A percentile compares a stretch with the other conserved stretches of the same genome.
Evolutionary conservation across 2,329 filamentous ascomycete genomes (phyloP).

Genomic region (Helminthosporium solani): DNA sequence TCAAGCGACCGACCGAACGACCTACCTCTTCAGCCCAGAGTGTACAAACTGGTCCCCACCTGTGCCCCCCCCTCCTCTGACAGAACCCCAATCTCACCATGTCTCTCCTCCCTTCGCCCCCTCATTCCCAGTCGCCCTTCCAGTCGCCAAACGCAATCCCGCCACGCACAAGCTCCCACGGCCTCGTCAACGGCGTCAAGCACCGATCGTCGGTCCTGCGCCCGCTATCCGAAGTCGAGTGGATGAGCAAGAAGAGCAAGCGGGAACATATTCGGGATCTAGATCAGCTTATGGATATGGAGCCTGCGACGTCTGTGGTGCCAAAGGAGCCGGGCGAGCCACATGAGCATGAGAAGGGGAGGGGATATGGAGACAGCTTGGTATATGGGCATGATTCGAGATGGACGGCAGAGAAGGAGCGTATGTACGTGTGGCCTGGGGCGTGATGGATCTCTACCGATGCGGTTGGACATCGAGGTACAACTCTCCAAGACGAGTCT

Average conservation of each 20-base stretch:
- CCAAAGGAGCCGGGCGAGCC: slow-evolving; percentile 15
- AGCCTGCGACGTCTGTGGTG: slow-evolving; percentile 31
- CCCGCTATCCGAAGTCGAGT: slow-evolving; percentile 42
- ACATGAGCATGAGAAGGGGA: slow-evolving; percentile 1
- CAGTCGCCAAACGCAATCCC: slow-evolving; percentile 44
- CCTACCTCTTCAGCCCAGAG: too few species aligned
- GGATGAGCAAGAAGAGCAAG: slow-evolving; percentile 44
- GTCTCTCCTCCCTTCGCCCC: slow-evolving; percentile 9
- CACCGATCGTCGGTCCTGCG: slow-evolving; percentile 35
- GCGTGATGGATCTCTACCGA: too few species aligned
- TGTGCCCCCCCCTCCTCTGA: neutral
- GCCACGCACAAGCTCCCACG: slow-evolving; percentile 41
- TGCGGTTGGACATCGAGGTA: too few species aligned
- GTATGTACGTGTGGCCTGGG: slow-evolving; percentile 48
- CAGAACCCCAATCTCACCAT: slow-evolving; percentile 11
- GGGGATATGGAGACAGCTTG: slow-evolving; percentile 39
- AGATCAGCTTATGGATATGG: slow-evolving; percentile 23
- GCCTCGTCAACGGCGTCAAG: slow-evolving; percentile 30
- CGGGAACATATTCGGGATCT: slow-evolving; percentile 25
- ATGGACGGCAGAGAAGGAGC: slow-evolving; percentile 75
- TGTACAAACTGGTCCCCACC: too few species aligned
- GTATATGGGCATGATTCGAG: slow-evolving; percentile 47
- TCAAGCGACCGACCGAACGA: too few species aligned
- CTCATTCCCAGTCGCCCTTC: slow-evolving; percentile 28
- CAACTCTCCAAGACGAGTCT: neutral